A percentile compares a stretch with the other conserved stretches of the same genome.
Evolutionary conservation across 257 asterid genomes (phyloP).

Genomic region (Solanum virginianum): DNA sequence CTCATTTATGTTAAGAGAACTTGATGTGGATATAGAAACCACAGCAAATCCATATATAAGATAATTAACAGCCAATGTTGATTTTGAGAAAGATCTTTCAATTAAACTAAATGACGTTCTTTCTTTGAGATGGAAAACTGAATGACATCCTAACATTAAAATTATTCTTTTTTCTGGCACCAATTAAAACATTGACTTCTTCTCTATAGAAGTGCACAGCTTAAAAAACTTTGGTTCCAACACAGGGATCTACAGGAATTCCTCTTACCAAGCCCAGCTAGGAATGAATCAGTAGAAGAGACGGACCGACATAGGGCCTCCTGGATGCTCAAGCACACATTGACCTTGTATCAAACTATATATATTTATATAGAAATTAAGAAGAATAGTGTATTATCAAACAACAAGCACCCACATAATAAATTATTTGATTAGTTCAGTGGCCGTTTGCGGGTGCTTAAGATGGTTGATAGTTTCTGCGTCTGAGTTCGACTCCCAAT

Average conservation of each 20-base stretch:
- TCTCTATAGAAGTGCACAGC: neutral
- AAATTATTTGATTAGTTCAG: too few relatives aligned
- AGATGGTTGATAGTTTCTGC: too few relatives aligned
- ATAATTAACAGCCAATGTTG: neutral
- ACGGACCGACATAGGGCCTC: too few relatives aligned
- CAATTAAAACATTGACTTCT: neutral
- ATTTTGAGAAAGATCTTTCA: neutral
- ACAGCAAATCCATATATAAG: neutral
- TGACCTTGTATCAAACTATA: too few relatives aligned
- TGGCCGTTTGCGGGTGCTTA: too few relatives aligned
- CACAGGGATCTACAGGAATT: neutral
- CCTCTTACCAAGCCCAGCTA: neutral
- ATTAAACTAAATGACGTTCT: neutral
- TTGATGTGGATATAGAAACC: neutral
- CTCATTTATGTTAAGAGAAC: neutral
- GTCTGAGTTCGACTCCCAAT: too few relatives aligned
- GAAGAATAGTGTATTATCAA: too few relatives aligned
- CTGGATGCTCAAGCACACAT: too few relatives aligned
- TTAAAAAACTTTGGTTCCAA: neutral
- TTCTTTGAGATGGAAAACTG: neutral
- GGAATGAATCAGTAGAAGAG: too few relatives aligned
- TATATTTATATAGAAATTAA: too few relatives aligned
- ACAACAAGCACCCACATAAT: too few relatives aligned
- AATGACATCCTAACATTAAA: neutral
- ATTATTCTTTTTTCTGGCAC: neutral